phyloP scores from a whole-genome alignment of 805 yeast species.

The Wickerhamomyces rabaulensis region DNA sequence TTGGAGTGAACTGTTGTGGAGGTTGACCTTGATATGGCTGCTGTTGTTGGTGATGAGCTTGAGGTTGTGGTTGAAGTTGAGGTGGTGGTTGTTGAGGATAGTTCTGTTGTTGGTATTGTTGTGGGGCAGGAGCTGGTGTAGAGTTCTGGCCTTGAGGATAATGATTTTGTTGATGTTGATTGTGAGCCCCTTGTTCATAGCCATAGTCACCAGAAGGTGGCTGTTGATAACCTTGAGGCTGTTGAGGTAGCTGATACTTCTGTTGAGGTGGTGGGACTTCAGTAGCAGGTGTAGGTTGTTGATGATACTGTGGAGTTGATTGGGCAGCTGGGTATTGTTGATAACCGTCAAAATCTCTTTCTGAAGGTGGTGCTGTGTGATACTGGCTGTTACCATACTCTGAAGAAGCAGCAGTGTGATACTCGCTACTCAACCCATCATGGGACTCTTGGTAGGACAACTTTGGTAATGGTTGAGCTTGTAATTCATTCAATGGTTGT shows the following conservation, averaged over 20 bases:
- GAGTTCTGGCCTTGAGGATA: background rate
- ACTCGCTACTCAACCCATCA: background rate
- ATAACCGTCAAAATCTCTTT: background rate
- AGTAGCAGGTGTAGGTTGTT: background rate
- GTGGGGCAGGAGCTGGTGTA: background rate
- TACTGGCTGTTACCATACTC: background rate
- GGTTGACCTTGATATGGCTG: background rate
- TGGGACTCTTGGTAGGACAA: background rate
- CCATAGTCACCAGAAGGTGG: background rate
- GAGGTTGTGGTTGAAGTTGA: background rate
- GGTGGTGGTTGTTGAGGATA: background rate
- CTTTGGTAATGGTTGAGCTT: background rate
- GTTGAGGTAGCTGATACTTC: background rate
- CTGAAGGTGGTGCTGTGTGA: background rate
- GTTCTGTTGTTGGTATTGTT: background rate
- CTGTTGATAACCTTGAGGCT: background rate
- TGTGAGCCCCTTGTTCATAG: background rate
- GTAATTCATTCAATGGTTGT: background rate
- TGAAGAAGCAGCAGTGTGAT: background rate
- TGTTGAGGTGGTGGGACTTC: background rate
- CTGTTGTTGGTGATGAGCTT: background rate
- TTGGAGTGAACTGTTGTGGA: background rate
- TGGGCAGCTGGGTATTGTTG: background rate
- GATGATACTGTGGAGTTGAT: background rate
- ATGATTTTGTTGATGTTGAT: background rate